phyloP scores from a whole-genome alignment of 73 alveolate species.

The Paramecium sonneborni region DNA sequence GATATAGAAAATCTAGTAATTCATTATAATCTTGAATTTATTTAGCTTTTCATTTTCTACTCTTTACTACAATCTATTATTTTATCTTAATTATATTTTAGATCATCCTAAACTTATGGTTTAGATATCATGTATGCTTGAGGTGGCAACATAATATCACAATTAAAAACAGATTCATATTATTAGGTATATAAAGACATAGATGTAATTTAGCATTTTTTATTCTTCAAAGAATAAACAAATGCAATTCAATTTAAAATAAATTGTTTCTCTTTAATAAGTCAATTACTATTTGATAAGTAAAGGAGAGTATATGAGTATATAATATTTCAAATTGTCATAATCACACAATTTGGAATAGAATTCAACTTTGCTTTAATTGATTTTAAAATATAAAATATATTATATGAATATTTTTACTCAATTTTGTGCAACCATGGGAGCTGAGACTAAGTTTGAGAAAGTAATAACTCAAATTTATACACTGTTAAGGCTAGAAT shows the following conservation, averaged over 20 bases:
- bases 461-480: not conserved
- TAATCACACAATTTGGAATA: too few relatives aligned
- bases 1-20: not conserved
- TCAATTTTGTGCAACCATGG: not conserved
- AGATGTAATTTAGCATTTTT: not conserved
- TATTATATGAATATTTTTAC: not conserved
- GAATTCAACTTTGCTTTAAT: too few relatives aligned
- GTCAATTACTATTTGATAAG: not conserved
- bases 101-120: not conserved
- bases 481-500: not conserved
- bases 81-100: not conserved
- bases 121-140: slow-evolving; percentile 46
- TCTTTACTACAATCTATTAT: not conserved
- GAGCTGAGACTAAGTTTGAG: slow-evolving; percentile 28
- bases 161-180: slow-evolving; percentile 43
- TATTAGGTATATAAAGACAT: not conserved
- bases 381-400: too few relatives aligned
- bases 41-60: not conserved
- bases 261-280: not conserved
- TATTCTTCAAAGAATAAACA: slow-evolving; percentile 24
- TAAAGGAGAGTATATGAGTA: not conserved
- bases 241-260: not conserved
- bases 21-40: slow-evolving; percentile 27
- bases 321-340: too few relatives aligned
- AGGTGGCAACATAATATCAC: slow-evolving; percentile 19